These are phyloP conservation scores for Rhizophora apiculata DNA, from an alignment of 345 rosid species.

Conservation along the genomic window DNA sequence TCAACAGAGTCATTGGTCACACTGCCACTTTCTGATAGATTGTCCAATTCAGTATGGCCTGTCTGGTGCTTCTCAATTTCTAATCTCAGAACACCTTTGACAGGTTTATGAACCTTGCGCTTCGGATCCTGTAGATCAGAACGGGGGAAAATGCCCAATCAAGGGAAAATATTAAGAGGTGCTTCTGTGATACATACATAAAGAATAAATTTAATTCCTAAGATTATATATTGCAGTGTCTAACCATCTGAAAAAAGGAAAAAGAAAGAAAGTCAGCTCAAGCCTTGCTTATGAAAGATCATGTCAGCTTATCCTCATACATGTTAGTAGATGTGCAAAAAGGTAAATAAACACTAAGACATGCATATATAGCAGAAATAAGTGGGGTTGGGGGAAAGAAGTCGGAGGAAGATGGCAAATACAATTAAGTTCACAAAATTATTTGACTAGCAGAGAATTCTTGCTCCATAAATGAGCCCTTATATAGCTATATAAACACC, in stretches of 20 bases:
- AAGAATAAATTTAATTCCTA: neutral
- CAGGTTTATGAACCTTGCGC: slow-evolving; percentile 91
- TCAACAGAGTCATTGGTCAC: slow-evolving; percentile 80
- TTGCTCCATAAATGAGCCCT: too few species aligned
- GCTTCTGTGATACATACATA: neutral
- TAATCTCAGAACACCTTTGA: slow-evolving; percentile 78
- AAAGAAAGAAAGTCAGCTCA: too few species aligned
- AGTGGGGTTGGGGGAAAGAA: too few species aligned
- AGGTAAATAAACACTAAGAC: too few species aligned
- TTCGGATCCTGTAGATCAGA: slow-evolving; percentile 68
- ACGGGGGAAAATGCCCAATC: slow-evolving; percentile 10
- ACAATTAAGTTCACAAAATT: too few species aligned
- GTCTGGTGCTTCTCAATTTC: slow-evolving; percentile 94
- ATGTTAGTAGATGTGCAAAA: too few species aligned
- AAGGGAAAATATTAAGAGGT: slow-evolving; percentile 15
- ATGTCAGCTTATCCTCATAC: too few species aligned
- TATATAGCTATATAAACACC: too few species aligned
- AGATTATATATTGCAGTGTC: neutral
- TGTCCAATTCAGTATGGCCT: slow-evolving; percentile 62
- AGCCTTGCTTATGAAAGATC: too few species aligned
- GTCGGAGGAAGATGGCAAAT: too few species aligned
- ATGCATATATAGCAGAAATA: too few species aligned
- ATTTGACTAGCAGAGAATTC: too few species aligned
- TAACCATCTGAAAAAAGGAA: neutral
- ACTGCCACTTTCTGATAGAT: slow-evolving; percentile 84